Base-by-base conservation (phyloP, 1,139 yeast genomes). In the Suhomyces ambrosiae region DNA sequence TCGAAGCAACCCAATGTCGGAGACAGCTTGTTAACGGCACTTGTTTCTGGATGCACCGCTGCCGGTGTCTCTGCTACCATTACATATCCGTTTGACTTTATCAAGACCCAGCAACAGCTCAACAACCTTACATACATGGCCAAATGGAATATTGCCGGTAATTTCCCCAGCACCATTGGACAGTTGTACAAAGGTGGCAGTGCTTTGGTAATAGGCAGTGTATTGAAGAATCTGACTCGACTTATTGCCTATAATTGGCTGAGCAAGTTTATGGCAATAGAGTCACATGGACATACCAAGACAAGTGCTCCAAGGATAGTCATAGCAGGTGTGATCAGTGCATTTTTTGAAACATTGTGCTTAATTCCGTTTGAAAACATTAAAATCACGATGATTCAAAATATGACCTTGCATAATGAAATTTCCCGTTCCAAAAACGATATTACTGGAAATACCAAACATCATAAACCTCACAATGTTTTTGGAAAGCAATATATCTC, bases 331-430 rank as follows among this genome's bases (percentile, higher is more conserved):
- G 76, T 84, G 35, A 76, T 88, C 69, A 86, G 96, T 8, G 97
- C 94, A 5, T 72, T 82, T 41, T 65, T 82, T 36, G 98, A 92
- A 60, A 82, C 95, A 5, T 51, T 88, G 29, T 77, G 89, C 70
- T 78, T 92, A 21, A 86, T 92, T 17, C 98, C 98, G 0, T 90
- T 92, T 61, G 98, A 92, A 54, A 86, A 82, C 55, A 74, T 89
- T 49, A 89, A 90, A 57, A 83, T 87, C 5, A 76, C 88, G 10
- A 82, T 88, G 92, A 82, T 90, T 46, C 96, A 90, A 53, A 79
- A 82, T 51, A 69, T 63, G 61, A 48, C 65, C 4, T 54, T 70
- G 40, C 51, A 46, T 23, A 70, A 69, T 38, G 78, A 71, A 44
- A 45, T 63, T 19, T 37, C 45, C 2, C 51, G 68, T 29, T 40